Evolutionary conservation across 106 monocot species (phyloP).

Genomic region (Allium cepa): DNA sequence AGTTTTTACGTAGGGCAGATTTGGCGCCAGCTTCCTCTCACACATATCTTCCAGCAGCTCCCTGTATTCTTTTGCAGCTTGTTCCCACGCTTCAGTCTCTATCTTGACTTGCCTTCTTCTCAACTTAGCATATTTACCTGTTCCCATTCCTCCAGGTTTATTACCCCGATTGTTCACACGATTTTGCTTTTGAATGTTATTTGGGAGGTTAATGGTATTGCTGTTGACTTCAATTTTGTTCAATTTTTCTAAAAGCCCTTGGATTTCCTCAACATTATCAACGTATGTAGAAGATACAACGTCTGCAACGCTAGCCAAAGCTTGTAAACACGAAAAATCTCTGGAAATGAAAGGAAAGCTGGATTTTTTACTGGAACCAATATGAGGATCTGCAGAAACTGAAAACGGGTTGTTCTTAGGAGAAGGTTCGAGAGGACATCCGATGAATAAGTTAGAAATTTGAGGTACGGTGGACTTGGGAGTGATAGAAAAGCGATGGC

Average conservation of each 20-base stretch:
- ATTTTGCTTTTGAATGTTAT: background rate
- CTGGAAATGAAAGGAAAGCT: background rate
- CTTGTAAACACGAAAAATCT: background rate
- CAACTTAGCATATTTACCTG: slow-evolving; percentile 39
- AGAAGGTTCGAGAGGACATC: background rate
- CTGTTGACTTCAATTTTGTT: background rate
- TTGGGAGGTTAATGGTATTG: background rate
- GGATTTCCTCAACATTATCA: slow-evolving; percentile 1
- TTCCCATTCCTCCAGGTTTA: slow-evolving; percentile 16
- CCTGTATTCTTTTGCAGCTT: slow-evolving; percentile 87
- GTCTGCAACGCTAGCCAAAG: slow-evolving; percentile 1
- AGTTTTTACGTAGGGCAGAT: slow-evolving; percentile 86
- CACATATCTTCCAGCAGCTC: slow-evolving; percentile 89
- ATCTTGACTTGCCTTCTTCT: slow-evolving; percentile 75
- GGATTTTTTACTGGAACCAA: background rate
- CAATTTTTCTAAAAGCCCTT: slow-evolving; percentile 2
- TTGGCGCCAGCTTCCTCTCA: slow-evolving; percentile 84
- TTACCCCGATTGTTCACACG: background rate
- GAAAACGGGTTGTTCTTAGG: background rate
- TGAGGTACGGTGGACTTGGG: background rate
- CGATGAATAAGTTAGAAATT: background rate
- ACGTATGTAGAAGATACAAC: slow-evolving; percentile 8
- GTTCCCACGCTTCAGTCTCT: slow-evolving; percentile 95
- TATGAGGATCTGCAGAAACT: background rate
- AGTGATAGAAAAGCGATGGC: background rate